Evolutionary conservation across 192 early-diverging fungal species (phyloP).

Genomic region (Backusella tarrabulga): DNA sequence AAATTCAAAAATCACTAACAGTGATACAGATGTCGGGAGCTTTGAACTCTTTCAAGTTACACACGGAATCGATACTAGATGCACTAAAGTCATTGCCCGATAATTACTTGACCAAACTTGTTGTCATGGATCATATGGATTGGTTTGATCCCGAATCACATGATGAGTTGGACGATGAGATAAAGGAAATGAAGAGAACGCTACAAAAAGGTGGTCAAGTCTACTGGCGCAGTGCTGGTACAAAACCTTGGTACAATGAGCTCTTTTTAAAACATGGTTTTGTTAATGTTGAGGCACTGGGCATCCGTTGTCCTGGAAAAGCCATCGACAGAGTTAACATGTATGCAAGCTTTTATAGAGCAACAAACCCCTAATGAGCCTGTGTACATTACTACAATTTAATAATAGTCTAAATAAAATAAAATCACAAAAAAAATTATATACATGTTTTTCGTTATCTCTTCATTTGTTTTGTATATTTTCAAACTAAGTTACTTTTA

Average conservation of each 20-base stretch:
- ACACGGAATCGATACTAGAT: constrained; percentile 79
- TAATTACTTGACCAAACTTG: constrained; percentile 70
- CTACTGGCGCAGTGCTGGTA: constrained; percentile 80
- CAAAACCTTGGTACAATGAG: constrained; percentile 78
- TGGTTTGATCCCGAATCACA: constrained; percentile 59
- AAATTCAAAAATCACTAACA: constrained; percentile 8
- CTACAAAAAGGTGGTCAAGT: constrained; percentile 64
- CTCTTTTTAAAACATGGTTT: constrained; percentile 75
- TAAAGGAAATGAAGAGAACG: constrained; percentile 60
- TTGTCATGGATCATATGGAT: constrained; percentile 90
- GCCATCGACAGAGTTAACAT: constrained; percentile 85
- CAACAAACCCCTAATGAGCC: constrained; percentile 3
- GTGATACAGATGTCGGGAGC: constrained; percentile 16
- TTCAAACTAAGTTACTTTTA: too few relatives aligned
- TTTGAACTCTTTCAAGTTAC: constrained; percentile 68
- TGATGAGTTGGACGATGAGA: constrained; percentile 70
- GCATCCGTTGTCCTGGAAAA: constrained; percentile 60
- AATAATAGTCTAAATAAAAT: not conserved
- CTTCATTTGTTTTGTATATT: too few relatives aligned
- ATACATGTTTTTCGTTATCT: not conserved
- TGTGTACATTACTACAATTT: not conserved
- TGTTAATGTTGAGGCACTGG: constrained; percentile 55
- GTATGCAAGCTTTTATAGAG: constrained; percentile 73
- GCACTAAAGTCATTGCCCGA: constrained; percentile 57
- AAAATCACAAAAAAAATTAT: not conserved